Conservation (phyloP, 768 basidiomycete genomes). For the Auricularia heimuer region DNA sequence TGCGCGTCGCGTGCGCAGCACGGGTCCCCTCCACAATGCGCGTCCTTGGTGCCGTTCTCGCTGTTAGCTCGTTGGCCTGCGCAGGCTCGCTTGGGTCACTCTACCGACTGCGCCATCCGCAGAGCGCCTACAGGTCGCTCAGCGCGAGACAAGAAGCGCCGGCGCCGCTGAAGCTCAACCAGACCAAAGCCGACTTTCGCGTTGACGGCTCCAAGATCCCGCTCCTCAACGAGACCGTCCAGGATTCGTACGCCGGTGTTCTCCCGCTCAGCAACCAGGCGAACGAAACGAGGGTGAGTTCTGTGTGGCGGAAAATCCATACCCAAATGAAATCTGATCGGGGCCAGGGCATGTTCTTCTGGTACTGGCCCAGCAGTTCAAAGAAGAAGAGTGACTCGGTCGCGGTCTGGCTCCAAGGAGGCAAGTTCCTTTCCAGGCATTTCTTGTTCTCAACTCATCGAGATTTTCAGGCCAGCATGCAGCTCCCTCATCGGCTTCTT, state of each 20-base stretch:
- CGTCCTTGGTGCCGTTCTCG: too few relatives aligned
- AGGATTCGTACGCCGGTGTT: background rate
- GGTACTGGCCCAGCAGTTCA: conserved; percentile 7
- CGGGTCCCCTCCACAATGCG: too few relatives aligned
- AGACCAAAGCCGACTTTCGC: background rate
- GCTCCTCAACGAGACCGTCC: background rate
- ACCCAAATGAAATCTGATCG: too few relatives aligned
- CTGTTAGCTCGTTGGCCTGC: too few relatives aligned
- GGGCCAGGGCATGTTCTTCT: conserved; percentile 5
- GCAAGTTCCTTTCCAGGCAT: background rate
- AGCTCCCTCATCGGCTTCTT: background rate
- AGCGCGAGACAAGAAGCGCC: too few relatives aligned
- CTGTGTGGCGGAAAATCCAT: too few relatives aligned
- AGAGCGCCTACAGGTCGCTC: too few relatives aligned
- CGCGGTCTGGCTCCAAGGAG: conserved; percentile 4
- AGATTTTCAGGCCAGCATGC: background rate
- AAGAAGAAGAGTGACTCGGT: background rate
- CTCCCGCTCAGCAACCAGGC: background rate
- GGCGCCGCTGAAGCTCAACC: too few relatives aligned
- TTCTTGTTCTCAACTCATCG: background rate
- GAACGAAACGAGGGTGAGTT: background rate
- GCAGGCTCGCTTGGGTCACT: too few relatives aligned
- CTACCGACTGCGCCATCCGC: too few relatives aligned
- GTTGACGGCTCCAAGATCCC: background rate
- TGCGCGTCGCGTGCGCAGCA: too few relatives aligned